These are phyloP conservation scores for Parastagonospora avenae DNA, from an alignment of 2,329 filamentous ascomycete species.

Conservation along the genomic window DNA sequence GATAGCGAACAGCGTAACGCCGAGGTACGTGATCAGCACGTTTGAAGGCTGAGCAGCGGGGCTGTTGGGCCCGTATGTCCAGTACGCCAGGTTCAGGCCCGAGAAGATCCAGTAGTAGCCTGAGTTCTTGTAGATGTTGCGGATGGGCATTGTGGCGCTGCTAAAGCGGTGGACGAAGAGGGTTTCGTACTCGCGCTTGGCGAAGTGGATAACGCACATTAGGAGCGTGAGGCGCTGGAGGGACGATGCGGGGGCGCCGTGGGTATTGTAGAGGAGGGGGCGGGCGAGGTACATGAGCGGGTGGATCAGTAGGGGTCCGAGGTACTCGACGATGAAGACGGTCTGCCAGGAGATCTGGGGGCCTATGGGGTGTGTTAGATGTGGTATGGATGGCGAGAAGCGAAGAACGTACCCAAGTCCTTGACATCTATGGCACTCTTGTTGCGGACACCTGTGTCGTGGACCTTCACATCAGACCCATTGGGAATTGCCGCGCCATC, in stretches of 20 bases:
- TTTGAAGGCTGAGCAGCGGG: constrained; percentile 63
- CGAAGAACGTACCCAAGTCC: constrained; percentile 72
- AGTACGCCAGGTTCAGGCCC: constrained; percentile 80
- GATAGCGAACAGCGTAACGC: constrained; percentile 73
- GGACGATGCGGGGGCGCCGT: constrained; percentile 59
- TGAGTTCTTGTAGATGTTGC: constrained; percentile 94
- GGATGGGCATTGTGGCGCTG: constrained; percentile 86
- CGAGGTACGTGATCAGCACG: constrained; percentile 59
- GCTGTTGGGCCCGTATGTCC: constrained; percentile 79
- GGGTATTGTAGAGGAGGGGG: constrained; percentile 70
- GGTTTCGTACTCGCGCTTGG: constrained; percentile 95
- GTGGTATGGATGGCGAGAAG: background rate
- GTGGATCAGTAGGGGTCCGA: constrained; percentile 90
- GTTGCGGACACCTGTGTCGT: constrained; percentile 62
- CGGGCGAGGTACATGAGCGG: constrained; percentile 72
- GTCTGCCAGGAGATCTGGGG: constrained; percentile 90
- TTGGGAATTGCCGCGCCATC: constrained; percentile 65
- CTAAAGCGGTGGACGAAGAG: constrained; percentile 95
- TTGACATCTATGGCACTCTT: constrained; percentile 79
- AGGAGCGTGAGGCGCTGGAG: constrained; percentile 74
- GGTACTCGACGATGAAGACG: constrained; percentile 94
- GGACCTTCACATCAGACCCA: constrained; percentile 56
- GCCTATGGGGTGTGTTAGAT: constrained; percentile 57
- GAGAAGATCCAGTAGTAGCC: constrained; percentile 90
- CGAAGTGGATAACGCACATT: constrained; percentile 81